phyloP scores from a whole-genome alignment of 1,284 basidiomycete species.

The Ustilago xerochloae region DNA sequence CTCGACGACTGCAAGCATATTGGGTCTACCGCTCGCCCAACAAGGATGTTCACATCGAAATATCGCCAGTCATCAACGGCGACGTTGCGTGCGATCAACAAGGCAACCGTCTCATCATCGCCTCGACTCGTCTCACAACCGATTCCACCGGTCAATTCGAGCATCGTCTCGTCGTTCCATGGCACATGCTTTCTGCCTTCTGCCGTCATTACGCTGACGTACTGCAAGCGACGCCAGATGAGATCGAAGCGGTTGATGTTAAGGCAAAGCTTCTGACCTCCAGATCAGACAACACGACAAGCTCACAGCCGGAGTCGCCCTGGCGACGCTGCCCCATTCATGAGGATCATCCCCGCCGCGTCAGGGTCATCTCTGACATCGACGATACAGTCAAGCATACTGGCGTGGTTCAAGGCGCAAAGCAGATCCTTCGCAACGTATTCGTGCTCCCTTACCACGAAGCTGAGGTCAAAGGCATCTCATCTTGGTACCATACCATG shows the following conservation, averaged over 20 bases:
- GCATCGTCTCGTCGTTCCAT: slow-evolving; percentile 41
- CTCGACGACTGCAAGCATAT: slow-evolving; percentile 47
- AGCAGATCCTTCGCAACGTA: slow-evolving; percentile 70
- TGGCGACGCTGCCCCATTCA: slow-evolving; percentile 41
- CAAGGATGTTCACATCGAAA: slow-evolving; percentile 49
- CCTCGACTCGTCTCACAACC: slow-evolving; percentile 39
- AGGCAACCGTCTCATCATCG: slow-evolving; percentile 28
- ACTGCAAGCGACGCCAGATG: slow-evolving; percentile 13
- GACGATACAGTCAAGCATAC: slow-evolving; percentile 88
- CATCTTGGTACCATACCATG: slow-evolving; percentile 70
- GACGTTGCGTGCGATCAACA: slow-evolving; percentile 15
- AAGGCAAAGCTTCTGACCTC: slow-evolving; percentile 22
- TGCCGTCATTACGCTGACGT: slow-evolving; percentile 29
- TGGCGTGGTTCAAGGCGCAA: slow-evolving; percentile 66
- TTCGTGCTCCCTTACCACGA: slow-evolving; percentile 75
- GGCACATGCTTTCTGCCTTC: slow-evolving; percentile 52
- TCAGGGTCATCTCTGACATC: slow-evolving; percentile 85
- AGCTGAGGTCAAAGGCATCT: slow-evolving; percentile 84
- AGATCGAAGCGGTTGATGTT: slow-evolving; percentile 43
- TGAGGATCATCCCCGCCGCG: slow-evolving; percentile 34
- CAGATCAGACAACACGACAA: not conserved
- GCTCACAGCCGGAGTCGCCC: slow-evolving; percentile 10
- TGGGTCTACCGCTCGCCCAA: slow-evolving; percentile 56
- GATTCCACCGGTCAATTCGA: slow-evolving; percentile 38
- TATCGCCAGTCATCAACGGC: slow-evolving; percentile 47